Evolutionary conservation across 2,329 filamentous ascomycete species (phyloP).

Genomic region (Zymoseptoria passerinii): DNA sequence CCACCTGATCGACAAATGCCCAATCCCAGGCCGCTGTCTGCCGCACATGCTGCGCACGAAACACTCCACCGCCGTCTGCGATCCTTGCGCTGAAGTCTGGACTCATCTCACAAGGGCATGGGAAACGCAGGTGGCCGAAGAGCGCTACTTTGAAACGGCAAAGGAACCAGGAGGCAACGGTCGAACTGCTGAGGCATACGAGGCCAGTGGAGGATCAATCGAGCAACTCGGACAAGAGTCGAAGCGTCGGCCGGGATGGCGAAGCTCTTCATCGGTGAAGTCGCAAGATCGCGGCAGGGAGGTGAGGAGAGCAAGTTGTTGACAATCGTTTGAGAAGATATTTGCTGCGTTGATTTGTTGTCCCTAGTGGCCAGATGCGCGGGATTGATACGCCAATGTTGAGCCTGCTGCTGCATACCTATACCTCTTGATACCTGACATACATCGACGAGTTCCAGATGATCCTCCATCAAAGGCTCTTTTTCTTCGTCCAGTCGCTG

Average conservation of each 20-base stretch:
- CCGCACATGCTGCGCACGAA: conserved; percentile 4
- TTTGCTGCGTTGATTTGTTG: no score
- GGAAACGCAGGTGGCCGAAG: background rate
- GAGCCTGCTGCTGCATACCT: background rate
- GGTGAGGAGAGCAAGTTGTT: background rate
- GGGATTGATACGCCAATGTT: background rate
- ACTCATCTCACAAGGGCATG: background rate
- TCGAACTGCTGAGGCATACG: no score
- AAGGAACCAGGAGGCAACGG: background rate
- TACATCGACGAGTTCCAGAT: background rate
- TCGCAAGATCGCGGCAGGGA: no score
- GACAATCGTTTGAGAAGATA: background rate
- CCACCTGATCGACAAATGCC: conserved; percentile 5
- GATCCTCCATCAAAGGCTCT: background rate
- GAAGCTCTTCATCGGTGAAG: no score
- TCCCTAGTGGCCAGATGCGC: background rate
- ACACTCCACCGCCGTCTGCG: conserved; percentile 10
- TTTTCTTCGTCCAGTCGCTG: background rate
- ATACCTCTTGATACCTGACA: background rate
- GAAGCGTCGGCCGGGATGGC: no score
- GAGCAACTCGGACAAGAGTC: no score
- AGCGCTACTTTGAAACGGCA: background rate
- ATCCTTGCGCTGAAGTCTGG: conserved; percentile 9
- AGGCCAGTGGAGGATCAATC: no score
- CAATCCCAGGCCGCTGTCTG: conserved; percentile 1